Evolutionary conservation across 768 basidiomycete species (phyloP), one percentile per base, ranked within the genome.

Genomic region (Amanita molliuscula): DNA sequence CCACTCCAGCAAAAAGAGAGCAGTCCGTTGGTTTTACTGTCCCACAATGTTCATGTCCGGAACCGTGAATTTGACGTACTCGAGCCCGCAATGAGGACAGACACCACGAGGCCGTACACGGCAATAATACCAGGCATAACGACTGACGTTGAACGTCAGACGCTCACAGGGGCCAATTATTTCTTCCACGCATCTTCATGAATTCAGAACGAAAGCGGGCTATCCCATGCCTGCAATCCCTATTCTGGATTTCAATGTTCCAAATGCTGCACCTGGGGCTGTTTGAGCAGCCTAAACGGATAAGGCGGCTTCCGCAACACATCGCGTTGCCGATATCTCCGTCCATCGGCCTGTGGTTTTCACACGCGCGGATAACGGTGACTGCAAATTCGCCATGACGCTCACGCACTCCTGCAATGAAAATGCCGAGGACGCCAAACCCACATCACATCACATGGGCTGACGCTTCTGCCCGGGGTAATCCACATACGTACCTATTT

Each of bases 231-330:
- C 95, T 50, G 96, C 84, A 61, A 98, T 97, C 20, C 94, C 94
- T 58, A 99, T 96, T 11, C 96, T 95, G 34, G 95, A 79, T 67
- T 99, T 99, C 23, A 93, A 82, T 0, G 95, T 99, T 26, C 95
- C 95, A 65, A 88, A 90, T 2, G 96, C 94, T 54, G 96, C 95
- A 53, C 95, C 96, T 35, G 94, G 71, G 52, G 95, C 94, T 88
- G 62, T 50, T 52, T 31, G 16, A 47, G 16, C 36, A 20, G 6
- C 21, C 53, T 20, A 55, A 48, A 48, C 50, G 10, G 23, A 42
- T 13, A 11, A 1, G 13, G n/a, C n/a, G n/a, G n/a, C n/a, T n/a
- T n/a, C n/a, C n/a, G n/a, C n/a, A n/a, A n/a, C n/a, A n/a, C n/a
- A n/a, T n/a, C n/a, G n/a, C n/a, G n/a, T n/a, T n/a, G n/a, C n/a